These are phyloP conservation scores for Miscanthus lutarioriparius DNA, from an alignment of 176 grass and related monocot species.

Conservation along the genomic window DNA sequence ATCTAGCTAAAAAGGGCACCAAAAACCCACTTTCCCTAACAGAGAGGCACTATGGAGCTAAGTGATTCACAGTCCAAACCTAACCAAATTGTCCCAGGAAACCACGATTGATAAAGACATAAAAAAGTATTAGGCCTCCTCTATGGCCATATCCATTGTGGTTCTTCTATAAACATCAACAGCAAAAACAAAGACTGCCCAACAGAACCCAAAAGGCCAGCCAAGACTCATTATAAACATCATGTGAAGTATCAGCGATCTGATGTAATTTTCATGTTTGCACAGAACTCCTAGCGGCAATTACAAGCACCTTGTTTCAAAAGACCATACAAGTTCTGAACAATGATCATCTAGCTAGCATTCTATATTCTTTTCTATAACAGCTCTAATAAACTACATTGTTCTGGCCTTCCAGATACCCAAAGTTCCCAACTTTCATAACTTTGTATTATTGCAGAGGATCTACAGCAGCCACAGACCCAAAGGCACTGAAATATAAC, in stretches of 20 bases:
- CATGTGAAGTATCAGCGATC: neutral
- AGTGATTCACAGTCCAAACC: constrained; percentile 39
- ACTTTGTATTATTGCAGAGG: neutral
- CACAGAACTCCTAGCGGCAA: neutral
- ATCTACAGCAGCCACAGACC: neutral
- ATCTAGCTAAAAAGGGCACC: constrained; percentile 20
- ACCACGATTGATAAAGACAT: constrained; percentile 19
- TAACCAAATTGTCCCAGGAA: constrained; percentile 41
- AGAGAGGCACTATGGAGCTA: constrained; percentile 22
- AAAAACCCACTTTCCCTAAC: constrained; percentile 24
- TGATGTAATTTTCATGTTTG: neutral
- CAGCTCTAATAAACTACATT: neutral
- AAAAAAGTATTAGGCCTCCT: constrained; percentile 7
- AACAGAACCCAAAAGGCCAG: constrained; percentile 21
- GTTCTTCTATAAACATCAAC: constrained; percentile 15
- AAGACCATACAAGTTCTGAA: constrained; percentile 4
- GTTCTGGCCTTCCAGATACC: neutral
- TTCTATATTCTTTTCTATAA: neutral
- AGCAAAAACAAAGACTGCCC: constrained; percentile 20
- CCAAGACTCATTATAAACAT: neutral
- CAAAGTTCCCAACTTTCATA: neutral
- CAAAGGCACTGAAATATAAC: neutral
- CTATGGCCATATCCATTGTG: constrained; percentile 12
- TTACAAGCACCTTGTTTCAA: neutral
- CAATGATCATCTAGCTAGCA: neutral